A percentile compares a stretch with the other conserved stretches of the same genome.
phyloP scores from a whole-genome alignment of 2,329 filamentous ascomycete genomes.

The Colletotrichum melonis region DNA sequence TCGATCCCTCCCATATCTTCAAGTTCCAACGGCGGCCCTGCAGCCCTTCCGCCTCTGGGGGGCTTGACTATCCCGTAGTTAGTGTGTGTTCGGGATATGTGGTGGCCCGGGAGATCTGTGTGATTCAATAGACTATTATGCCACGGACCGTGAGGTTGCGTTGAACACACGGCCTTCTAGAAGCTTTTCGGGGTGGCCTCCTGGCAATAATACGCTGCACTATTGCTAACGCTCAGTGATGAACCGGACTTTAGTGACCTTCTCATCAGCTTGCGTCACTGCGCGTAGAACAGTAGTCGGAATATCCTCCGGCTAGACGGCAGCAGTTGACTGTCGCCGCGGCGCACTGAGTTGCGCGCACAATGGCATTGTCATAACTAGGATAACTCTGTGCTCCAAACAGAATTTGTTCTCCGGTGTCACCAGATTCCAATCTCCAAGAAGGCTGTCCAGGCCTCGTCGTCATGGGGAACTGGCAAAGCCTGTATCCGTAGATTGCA shows the following conservation, averaged over 20 bases:
- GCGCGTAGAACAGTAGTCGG: not conserved
- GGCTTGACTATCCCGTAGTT: not conserved
- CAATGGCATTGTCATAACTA: not conserved
- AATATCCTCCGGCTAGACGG: not conserved
- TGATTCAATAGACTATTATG: not conserved
- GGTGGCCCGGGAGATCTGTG: slow-evolving; percentile 5
- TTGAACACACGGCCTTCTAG: not conserved
- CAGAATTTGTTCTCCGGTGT: not conserved
- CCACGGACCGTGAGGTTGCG: not conserved
- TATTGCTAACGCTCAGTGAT: not conserved
- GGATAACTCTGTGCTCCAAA: not conserved
- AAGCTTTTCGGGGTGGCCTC: not conserved
- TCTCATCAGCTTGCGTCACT: not conserved
- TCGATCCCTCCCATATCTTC: not conserved
- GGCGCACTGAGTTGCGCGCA: not conserved
- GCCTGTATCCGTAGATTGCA: slow-evolving; percentile 4
- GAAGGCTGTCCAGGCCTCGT: not conserved
- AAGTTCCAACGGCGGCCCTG: not conserved
- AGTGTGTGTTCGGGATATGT: slow-evolving; percentile 1
- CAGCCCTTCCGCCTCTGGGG: not conserved
- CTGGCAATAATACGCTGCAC: not conserved
- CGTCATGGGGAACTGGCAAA: not conserved
- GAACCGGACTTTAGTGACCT: not conserved
- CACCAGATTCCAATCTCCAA: not conserved
- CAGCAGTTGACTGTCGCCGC: not conserved